phyloP scores from a whole-genome alignment of 1,284 basidiomycete species.

The Hemileia vastatrix region DNA sequence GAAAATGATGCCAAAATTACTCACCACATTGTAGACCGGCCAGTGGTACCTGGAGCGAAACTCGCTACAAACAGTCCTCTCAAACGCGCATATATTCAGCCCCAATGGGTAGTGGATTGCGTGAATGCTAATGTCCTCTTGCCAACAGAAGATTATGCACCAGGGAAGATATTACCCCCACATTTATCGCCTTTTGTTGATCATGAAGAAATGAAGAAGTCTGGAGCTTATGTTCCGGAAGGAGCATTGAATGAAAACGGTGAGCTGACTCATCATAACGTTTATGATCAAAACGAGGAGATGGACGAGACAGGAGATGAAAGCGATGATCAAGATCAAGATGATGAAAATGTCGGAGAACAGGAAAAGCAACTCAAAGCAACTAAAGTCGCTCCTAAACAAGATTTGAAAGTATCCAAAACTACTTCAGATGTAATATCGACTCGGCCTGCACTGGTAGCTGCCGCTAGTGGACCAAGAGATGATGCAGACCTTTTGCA shows the following conservation, averaged over 20 bases:
- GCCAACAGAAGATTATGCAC: constrained; percentile 73
- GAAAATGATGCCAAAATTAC: constrained; percentile 61
- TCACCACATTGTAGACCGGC: constrained; percentile 91
- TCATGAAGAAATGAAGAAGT: constrained; percentile 51
- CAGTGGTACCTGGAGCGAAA: constrained; percentile 46
- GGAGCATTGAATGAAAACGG: constrained; percentile 46
- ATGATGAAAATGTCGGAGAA: not conserved
- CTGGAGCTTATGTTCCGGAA: constrained; percentile 47
- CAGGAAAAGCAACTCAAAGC: constrained; percentile 9
- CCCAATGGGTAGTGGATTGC: constrained; percentile 96
- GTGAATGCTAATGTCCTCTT: constrained; percentile 78
- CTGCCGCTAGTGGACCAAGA: constrained; percentile 53
- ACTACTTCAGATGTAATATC: too few species aligned
- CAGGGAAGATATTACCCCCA: constrained; percentile 79
- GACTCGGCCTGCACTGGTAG: constrained; percentile 49
- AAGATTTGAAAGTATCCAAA: constrained; percentile 20
- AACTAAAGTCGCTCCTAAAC: constrained; percentile 12
- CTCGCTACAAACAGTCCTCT: constrained; percentile 28
- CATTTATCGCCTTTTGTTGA: constrained; percentile 94
- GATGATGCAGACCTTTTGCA: constrained; percentile 63
- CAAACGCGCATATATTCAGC: constrained; percentile 81
- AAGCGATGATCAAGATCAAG: constrained; percentile 25
- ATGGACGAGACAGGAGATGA: constrained; percentile 39
- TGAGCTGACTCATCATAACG: constrained; percentile 51
- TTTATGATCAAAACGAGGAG: constrained; percentile 43